Evolutionary conservation across 176 grass and related monocot genomes (phyloP), one percentile per base, ranked within the genome.

Genomic region (Aegilops tauschii): DNA sequence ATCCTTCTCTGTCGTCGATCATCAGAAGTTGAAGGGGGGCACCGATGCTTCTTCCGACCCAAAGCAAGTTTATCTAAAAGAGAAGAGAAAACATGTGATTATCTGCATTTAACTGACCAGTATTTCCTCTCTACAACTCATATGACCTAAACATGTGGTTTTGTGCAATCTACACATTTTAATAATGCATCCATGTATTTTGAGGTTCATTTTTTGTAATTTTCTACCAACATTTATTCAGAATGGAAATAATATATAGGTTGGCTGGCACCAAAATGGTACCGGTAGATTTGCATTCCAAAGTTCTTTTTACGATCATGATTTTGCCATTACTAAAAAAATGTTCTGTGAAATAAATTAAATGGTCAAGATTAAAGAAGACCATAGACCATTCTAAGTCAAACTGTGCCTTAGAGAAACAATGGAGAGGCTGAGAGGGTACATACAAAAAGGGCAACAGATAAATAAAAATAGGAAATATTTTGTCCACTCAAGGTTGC

Each of bases 1-100:
- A 98, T 98, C 73, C 93, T 92, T 83, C 79, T 82, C 83, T 98
- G 88, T 9, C 96, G 93, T 73, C 61, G 91, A 68, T 83, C 84
- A 89, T 78, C 84, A 65, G 86, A 79, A 83, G 88, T 93, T 81
- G 81, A 85, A 67, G 84, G 81, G 59, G 66, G 70, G 73, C 91
- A 75, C 31, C 74, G 81, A 73, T 84, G 80, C 81, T 88, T 93
- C 90, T 82, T 87, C 29, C 62, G 63, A 78, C 77, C 65, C 39
- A 28, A 64, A 90, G 86, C 21, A 77, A 79, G 34, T 84, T 88
- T 84, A 75, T 84, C 86, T 82, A 62, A 23, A 80, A 65, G 62
- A 74, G 72, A 82, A 65, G 62, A 74, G 66, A 82, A 59, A 79
- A 86, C 69, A 90, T 23, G 12, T 34, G 17, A 65, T 77, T 20